Evolutionary conservation across 2,329 filamentous ascomycete genomes (phyloP), one percentile per base, ranked within the genome.

Genomic region (Xenoacremonium recifei): DNA sequence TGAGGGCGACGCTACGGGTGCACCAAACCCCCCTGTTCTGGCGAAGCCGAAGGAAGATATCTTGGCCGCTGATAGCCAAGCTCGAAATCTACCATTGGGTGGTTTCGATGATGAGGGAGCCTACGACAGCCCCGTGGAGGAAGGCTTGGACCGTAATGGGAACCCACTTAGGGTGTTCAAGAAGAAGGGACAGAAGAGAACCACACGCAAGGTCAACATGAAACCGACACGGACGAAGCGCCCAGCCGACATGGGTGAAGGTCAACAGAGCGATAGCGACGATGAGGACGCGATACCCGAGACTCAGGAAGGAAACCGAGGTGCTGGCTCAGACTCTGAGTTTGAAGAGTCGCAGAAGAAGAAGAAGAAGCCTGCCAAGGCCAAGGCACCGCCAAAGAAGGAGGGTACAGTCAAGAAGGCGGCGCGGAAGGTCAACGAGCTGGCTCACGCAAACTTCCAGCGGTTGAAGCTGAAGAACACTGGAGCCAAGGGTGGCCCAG

Each of bases 171-270:
- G 75, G 40, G 65, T 79, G 2, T 92, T 78, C 71, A 92, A 91
- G 73, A 93, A 93, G 76, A 88, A 87, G 70, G 87, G 87, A 0
- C 78, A 87, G 61, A 93, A 93, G 71, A 75, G 88, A 47, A 89
- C 87, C 41, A 92, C 88, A 3, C 74, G 83, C 48, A 71, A 75
- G 35, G 74, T 79, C 41, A 89, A 83, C 45, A 87, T 85, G 69
- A 73, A 68, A 48, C 80, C 79, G 2, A 74, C 66, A 1, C 61
- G 69, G 41, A 59, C 62, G 6, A 76, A 74, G 55, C 73, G 80
- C 27, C 72, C 76, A 17, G 49, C 62, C 13, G 58, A 63, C 4
- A 60, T 62, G 30, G 54, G 45, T 4, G 57, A 40, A 1, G 29
- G 29, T 15, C 50, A 54, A 2, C 57, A 61, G 7, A 63, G 64